Evolutionary conservation across 148 eudicot genomes (phyloP).

Genomic region (Amaranthus palmeri): DNA sequence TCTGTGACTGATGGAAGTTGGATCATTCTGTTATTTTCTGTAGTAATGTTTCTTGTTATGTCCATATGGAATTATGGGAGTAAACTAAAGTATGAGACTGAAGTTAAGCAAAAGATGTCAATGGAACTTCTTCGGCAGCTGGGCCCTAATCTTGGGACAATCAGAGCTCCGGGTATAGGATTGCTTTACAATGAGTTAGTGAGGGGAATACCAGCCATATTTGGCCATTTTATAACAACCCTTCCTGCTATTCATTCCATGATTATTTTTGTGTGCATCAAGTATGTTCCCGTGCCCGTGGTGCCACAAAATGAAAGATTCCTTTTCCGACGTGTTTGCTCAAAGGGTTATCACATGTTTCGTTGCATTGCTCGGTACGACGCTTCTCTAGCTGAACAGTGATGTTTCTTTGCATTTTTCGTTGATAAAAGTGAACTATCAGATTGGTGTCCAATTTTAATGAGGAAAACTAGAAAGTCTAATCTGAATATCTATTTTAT

Average conservation of each 20-base stretch:
- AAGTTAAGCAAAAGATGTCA: constrained; percentile 85
- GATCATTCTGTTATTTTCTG: constrained; percentile 78
- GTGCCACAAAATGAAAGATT: constrained; percentile 94
- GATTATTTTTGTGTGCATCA: constrained; percentile 91
- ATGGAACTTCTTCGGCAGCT: constrained; percentile 77
- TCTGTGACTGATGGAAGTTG: constrained; percentile 94
- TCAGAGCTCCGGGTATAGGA: constrained; percentile 97
- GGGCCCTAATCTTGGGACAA: constrained; percentile 87
- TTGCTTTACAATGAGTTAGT: constrained; percentile 93
- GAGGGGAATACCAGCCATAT: constrained; percentile 87
- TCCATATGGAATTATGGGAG: constrained; percentile 94
- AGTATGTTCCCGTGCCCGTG: constrained; percentile 84
- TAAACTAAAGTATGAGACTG: constrained; percentile 90
- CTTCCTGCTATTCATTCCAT: constrained; percentile 98
- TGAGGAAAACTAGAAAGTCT: neutral
- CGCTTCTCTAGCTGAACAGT: constrained; percentile 1
- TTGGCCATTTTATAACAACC: constrained; percentile 87
- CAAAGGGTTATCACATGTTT: constrained; percentile 87
- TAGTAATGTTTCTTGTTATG: constrained; percentile 75
- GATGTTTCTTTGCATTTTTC: neutral
- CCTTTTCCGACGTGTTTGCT: constrained; percentile 89
- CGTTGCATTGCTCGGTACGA: constrained; percentile 91
- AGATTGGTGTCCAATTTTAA: neutral
- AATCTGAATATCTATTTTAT: neutral
- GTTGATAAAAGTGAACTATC: neutral